Conservation (phyloP, 192 early-diverging fungal species). For the Coemansia asiatica region DNA sequence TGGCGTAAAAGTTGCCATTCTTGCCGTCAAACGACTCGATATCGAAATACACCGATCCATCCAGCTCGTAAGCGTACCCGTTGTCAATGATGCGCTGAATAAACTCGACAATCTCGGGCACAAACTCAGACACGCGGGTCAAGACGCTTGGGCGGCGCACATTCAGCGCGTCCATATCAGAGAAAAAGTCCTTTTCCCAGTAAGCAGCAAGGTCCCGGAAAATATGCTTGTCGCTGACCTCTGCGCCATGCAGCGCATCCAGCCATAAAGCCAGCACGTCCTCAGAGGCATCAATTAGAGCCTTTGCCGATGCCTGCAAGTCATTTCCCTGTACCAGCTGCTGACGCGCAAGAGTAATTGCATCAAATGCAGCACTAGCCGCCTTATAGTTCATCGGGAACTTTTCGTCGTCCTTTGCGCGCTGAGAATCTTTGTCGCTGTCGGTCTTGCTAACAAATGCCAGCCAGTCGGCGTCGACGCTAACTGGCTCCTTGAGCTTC, state of each 20-base stretch:
- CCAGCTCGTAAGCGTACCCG: conserved; percentile 88
- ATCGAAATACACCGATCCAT: conserved; percentile 91
- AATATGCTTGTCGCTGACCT: conserved; percentile 84
- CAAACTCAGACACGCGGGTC: conserved; percentile 95
- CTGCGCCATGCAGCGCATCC: conserved; percentile 50
- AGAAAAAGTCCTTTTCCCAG: conserved; percentile 93
- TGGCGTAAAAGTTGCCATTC: conserved; percentile 88
- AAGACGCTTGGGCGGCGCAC: conserved; percentile 83
- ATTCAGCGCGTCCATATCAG: conserved; percentile 89
- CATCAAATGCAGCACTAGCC: conserved; percentile 36
- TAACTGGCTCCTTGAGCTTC: conserved; percentile 57
- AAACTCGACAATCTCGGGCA: conserved; percentile 90
- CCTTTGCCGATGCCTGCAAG: conserved; percentile 49
- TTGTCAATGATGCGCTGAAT: conserved; percentile 92
- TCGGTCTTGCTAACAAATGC: conserved; percentile 58
- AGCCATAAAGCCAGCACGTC: conserved; percentile 49
- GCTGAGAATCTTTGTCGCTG: conserved; percentile 41
- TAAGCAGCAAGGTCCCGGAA: conserved; percentile 89
- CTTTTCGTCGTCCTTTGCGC: conserved; percentile 62
- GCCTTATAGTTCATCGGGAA: conserved; percentile 74
- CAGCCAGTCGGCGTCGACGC: conserved; percentile 58
- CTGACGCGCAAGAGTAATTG: conserved; percentile 18
- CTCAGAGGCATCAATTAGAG: conserved; percentile 22
- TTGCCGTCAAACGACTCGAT: conserved; percentile 77
- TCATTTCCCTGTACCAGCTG: conserved; percentile 24